Percentiles rank a stretch among this genome's conserved stretches.
phyloP scores from a whole-genome alignment of 2,329 filamentous ascomycete species.

The Ceratocystis lukuohia region DNA sequence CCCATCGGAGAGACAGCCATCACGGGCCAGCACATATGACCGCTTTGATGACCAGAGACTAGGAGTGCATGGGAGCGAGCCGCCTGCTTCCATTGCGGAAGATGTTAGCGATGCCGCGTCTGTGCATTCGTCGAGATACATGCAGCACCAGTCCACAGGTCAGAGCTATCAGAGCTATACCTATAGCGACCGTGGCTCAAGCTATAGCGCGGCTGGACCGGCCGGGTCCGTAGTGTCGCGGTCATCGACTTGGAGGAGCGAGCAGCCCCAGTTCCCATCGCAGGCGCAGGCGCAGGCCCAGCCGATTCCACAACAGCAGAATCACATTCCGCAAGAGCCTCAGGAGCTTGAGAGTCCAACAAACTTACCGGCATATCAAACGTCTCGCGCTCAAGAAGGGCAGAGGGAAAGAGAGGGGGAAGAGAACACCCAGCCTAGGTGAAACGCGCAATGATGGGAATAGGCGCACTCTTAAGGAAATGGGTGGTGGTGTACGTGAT shows the following conservation, averaged over 20 bases:
- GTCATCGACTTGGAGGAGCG: not conserved
- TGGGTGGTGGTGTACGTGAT: not conserved
- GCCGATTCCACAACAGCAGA: not conserved
- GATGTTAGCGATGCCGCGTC: not conserved
- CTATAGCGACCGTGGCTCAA: not conserved
- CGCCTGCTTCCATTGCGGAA: too few species aligned
- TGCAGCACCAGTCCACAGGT: not conserved
- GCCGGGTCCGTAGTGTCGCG: not conserved
- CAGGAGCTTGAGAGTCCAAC: conserved; percentile 1
- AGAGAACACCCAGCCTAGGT: not conserved
- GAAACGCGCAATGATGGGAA: not conserved
- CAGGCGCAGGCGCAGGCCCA: not conserved
- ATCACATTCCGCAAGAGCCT: not conserved
- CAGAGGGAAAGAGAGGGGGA: not conserved
- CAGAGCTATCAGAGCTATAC: not conserved
- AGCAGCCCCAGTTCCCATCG: not conserved
- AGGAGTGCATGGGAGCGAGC: not conserved
- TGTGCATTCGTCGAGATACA: not conserved
- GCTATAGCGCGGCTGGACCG: not conserved
- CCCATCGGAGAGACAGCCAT: not conserved
- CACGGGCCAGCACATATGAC: not conserved
- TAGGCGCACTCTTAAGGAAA: not conserved
- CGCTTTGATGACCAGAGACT: not conserved
- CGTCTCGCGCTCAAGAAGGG: not conserved
- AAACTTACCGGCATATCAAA: not conserved